Conservation (phyloP, 129 eudicot species). For the Flaveria trinervia region DNA sequence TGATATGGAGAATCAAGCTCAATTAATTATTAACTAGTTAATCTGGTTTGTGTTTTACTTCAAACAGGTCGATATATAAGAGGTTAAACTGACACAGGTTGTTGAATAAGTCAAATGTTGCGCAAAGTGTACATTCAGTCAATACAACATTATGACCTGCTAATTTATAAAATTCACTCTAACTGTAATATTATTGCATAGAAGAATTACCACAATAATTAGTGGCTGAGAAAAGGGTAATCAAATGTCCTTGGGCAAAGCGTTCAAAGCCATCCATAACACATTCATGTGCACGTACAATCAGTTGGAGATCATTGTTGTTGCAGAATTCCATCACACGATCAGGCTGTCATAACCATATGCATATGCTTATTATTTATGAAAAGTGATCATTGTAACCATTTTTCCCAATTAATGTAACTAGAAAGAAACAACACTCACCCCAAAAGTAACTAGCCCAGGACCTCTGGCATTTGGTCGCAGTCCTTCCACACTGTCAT, state of each 20-base stretch:
- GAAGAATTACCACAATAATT: slow-evolving; percentile 79
- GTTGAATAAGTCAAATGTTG: neutral
- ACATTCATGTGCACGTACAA: slow-evolving; percentile 96
- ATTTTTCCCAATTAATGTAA: neutral
- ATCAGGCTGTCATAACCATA: slow-evolving; percentile 65
- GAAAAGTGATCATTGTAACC: neutral
- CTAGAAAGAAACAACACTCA: slow-evolving; percentile 36
- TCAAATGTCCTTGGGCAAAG: slow-evolving; percentile 93
- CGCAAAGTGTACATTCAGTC: neutral
- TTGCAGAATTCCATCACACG: slow-evolving; percentile 96
- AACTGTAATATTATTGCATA: neutral
- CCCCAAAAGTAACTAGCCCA: slow-evolving; percentile 99
- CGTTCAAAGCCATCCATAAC: slow-evolving; percentile 99
- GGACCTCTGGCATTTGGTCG: slow-evolving; percentile 99
- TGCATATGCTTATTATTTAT: neutral
- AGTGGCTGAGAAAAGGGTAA: slow-evolving; percentile 93
- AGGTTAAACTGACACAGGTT: neutral
- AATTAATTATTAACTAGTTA: neutral
- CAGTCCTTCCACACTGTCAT: slow-evolving; percentile 98
- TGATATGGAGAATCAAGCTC: neutral
- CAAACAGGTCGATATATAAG: neutral
- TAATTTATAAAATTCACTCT: neutral
- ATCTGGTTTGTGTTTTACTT: neutral
- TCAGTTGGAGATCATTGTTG: slow-evolving; percentile 93
- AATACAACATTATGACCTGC: neutral